Percentiles rank a stretch among this genome's conserved stretches.
Evolutionary conservation across 495 filamentous ascomycete species (phyloP).

Genomic region (Penicillium longicatenatum): DNA sequence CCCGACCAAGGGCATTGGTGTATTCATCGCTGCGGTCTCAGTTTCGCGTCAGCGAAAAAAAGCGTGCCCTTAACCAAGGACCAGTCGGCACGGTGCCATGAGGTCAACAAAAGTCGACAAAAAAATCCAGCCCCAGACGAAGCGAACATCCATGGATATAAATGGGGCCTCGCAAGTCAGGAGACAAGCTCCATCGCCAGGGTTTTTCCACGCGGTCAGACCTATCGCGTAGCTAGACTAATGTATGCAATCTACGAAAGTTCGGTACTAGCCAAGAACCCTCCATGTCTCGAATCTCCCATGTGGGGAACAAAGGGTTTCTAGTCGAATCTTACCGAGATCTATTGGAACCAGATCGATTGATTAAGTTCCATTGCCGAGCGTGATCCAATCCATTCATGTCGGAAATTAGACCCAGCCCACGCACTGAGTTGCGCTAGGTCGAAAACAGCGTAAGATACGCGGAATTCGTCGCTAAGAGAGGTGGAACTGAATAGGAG

Average conservation of each 20-base stretch:
- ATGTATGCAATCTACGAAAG: not conserved
- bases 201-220: not conserved
- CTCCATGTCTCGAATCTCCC: not conserved
- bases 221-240: not conserved
- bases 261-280: not conserved
- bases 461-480: not conserved
- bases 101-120: not conserved
- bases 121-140: no score
- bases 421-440: not conserved
- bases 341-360: not conserved
- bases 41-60: not conserved
- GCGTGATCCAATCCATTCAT: not conserved
- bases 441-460: not conserved
- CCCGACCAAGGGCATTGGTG: conserved; percentile 10
- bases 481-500: not conserved
- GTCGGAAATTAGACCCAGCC: no score
- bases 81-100: not conserved
- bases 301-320: not conserved
- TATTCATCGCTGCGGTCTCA: not conserved
- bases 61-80: not conserved
- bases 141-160: not conserved
- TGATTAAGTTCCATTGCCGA: not conserved
- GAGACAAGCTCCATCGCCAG: not conserved
- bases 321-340: not conserved
- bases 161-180: not conserved